Evolutionary conservation across 1,284 basidiomycete genomes (phyloP).

Genomic region (Ganoderma lucidum): DNA sequence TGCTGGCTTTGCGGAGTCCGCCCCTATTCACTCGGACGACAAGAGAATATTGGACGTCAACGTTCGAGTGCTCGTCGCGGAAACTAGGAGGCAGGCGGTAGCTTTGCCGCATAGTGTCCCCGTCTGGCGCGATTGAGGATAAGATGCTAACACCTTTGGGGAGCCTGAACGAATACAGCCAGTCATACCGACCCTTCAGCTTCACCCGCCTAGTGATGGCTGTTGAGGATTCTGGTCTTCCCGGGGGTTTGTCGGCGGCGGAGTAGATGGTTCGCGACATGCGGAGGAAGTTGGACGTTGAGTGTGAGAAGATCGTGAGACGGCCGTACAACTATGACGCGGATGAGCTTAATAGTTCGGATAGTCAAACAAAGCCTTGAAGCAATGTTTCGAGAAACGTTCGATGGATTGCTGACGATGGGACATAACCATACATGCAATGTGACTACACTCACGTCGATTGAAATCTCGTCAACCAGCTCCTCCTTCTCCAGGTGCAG

Average conservation of each 20-base stretch:
- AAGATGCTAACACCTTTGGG: conserved; percentile 48
- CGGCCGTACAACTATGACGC: conserved; percentile 38
- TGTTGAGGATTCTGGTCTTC: not conserved
- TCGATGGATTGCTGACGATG: not conserved
- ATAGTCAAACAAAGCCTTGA: not conserved
- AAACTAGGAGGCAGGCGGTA: conserved; percentile 57
- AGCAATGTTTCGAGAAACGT: not conserved
- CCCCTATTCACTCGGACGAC: conserved; percentile 56
- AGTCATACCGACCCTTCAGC: conserved; percentile 52
- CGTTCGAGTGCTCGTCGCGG: conserved; percentile 52
- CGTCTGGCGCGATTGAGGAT: conserved; percentile 22
- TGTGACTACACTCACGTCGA: conserved; percentile 45
- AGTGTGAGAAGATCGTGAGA: conserved; percentile 26
- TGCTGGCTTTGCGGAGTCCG: conserved; percentile 42
- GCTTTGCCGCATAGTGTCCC: conserved; percentile 20
- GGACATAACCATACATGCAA: not conserved
- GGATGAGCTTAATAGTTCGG: not conserved
- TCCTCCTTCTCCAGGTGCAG: conserved; percentile 54
- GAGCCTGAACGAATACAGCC: conserved; percentile 55
- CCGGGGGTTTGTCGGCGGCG: conserved; percentile 8
- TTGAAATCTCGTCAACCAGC: conserved; percentile 50
- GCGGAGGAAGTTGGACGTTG: conserved; percentile 46
- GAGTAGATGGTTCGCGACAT: conserved; percentile 41
- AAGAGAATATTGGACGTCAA: conserved; percentile 59
- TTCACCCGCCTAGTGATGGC: conserved; percentile 47